Evolutionary conservation across 2,329 filamentous ascomycete genomes (phyloP).

Genomic region (Aureobasidium uvarum): DNA sequence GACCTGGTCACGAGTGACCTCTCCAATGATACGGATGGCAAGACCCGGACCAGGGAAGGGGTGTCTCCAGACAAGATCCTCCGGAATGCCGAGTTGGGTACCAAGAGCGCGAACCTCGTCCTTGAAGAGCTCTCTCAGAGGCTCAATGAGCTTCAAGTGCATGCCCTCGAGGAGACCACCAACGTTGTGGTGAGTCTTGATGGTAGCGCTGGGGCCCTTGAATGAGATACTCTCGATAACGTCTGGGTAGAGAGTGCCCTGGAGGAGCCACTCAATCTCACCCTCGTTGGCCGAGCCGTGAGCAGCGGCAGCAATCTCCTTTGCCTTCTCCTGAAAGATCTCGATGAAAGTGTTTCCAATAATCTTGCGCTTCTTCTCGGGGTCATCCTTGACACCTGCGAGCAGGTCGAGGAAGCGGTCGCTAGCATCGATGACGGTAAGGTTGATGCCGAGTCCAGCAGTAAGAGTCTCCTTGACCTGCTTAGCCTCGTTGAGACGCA

Average conservation of each 20-base stretch:
- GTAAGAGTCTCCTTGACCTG: slow-evolving; percentile 77
- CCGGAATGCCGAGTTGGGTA: slow-evolving; percentile 65
- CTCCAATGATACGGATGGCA: slow-evolving; percentile 77
- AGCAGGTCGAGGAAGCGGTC: slow-evolving; percentile 75
- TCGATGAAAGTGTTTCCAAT: slow-evolving; percentile 82
- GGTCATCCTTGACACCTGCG: slow-evolving; percentile 68
- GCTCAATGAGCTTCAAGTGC: slow-evolving; percentile 72
- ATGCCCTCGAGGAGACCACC: slow-evolving; percentile 64
- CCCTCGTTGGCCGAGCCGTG: slow-evolving; percentile 66
- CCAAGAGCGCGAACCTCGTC: slow-evolving; percentile 74
- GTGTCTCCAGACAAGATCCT: slow-evolving; percentile 75
- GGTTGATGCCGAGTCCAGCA: slow-evolving; percentile 80
- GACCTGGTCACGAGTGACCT: slow-evolving; percentile 76
- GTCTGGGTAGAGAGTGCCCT: slow-evolving; percentile 80
- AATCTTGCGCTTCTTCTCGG: slow-evolving; percentile 87
- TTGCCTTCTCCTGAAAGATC: slow-evolving; percentile 77
- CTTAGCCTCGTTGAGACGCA: slow-evolving; percentile 81
- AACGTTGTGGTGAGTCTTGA: slow-evolving; percentile 74
- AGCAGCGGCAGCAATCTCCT: slow-evolving; percentile 69
- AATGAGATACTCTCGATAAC: slow-evolving; percentile 70
- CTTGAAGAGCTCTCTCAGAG: slow-evolving; percentile 77
- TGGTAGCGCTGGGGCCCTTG: slow-evolving; percentile 68
- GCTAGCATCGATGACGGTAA: slow-evolving; percentile 79
- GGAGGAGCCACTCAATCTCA: slow-evolving; percentile 80
- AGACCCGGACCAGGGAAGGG: slow-evolving; percentile 75